These are phyloP conservation scores for Candida nemodendra DNA, from an alignment of 805 yeast species.

Conservation along the genomic window DNA sequence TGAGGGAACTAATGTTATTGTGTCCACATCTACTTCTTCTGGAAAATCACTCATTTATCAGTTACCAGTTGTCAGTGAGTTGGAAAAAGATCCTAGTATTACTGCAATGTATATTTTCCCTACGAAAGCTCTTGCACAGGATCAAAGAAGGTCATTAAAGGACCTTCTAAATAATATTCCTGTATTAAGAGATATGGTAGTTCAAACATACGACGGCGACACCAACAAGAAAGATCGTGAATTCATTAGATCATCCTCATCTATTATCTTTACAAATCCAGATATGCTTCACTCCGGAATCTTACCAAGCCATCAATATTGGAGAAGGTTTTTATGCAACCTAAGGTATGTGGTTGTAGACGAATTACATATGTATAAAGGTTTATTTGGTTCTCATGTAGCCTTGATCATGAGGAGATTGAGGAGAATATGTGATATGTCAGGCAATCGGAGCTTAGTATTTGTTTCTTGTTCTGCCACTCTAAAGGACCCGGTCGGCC, in stretches of 20 bases:
- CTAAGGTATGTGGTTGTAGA: slow-evolving; percentile 77
- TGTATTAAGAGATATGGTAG: slow-evolving; percentile 42
- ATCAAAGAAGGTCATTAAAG: slow-evolving; percentile 80
- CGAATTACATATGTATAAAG: slow-evolving; percentile 83
- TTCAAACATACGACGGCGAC: slow-evolving; percentile 93
- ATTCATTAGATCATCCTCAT: slow-evolving; percentile 58
- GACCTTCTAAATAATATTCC: slow-evolving; percentile 54
- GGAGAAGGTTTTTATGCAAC: slow-evolving; percentile 68
- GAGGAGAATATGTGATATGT: slow-evolving; percentile 55
- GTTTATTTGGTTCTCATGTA: slow-evolving; percentile 92
- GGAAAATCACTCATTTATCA: slow-evolving; percentile 95
- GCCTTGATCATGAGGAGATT: slow-evolving; percentile 80
- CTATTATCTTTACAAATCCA: slow-evolving; percentile 90
- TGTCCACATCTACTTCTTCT: slow-evolving; percentile 94
- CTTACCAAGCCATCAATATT: slow-evolving; percentile 70
- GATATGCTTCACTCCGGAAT: slow-evolving; percentile 88
- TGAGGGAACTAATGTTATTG: slow-evolving; percentile 65
- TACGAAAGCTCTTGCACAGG: slow-evolving; percentile 96
- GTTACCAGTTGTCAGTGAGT: slow-evolving; percentile 65
- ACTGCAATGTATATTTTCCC: slow-evolving; percentile 92
- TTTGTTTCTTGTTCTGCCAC: slow-evolving; percentile 96
- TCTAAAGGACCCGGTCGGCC: slow-evolving; percentile 65
- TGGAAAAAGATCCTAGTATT: slow-evolving; percentile 40
- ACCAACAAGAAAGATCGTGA: slow-evolving; percentile 60
- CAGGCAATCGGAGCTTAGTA: slow-evolving; percentile 53